Percentiles rank a stretch among this genome's conserved stretches.
Evolutionary conservation across 768 basidiomycete species (phyloP).

Genomic region (Amanita inopinata): DNA sequence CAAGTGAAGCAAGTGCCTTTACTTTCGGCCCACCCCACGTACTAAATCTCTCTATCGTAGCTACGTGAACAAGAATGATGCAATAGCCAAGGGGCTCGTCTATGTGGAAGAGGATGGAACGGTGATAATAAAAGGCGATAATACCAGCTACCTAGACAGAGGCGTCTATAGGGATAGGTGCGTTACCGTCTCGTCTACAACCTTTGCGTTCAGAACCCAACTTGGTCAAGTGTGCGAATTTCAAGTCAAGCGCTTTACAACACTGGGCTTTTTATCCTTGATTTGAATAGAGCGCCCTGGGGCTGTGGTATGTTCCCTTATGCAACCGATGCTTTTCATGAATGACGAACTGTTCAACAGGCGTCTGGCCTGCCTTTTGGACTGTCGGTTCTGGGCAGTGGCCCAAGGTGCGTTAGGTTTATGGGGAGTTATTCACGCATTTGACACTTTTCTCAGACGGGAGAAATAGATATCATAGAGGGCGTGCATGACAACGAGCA

Average conservation of each 20-base stretch:
- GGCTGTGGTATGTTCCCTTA: slow-evolving; percentile 67
- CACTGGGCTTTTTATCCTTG: slow-evolving; percentile 77
- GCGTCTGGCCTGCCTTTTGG: slow-evolving; percentile 83
- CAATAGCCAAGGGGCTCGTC: slow-evolving; percentile 43
- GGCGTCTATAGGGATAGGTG: slow-evolving; percentile 59
- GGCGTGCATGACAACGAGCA: slow-evolving; percentile 80
- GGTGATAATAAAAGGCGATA: slow-evolving; percentile 72
- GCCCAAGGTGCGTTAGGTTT: slow-evolving; percentile 44
- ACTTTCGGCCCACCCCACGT: slow-evolving; percentile 1
- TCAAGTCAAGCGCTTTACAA: slow-evolving; percentile 54
- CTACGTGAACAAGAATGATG: slow-evolving; percentile 48
- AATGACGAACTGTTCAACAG: slow-evolving; percentile 23
- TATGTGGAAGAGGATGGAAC: slow-evolving; percentile 47
- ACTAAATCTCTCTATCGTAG: slow-evolving; percentile 8
- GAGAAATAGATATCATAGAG: slow-evolving; percentile 79
- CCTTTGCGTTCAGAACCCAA: not conserved
- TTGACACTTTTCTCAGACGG: slow-evolving; percentile 33
- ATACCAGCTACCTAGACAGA: slow-evolving; percentile 42
- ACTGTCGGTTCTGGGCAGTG: slow-evolving; percentile 49
- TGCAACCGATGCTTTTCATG: not conserved
- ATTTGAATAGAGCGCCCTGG: slow-evolving; percentile 77
- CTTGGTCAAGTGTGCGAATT: slow-evolving; percentile 59
- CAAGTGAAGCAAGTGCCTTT: slow-evolving; percentile 49
- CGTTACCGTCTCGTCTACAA: slow-evolving; percentile 6
- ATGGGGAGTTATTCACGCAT: not conserved